These are phyloP conservation scores for Leptomonas seymouri DNA, from an alignment of 208 protist species.

Conservation along the genomic window DNA sequence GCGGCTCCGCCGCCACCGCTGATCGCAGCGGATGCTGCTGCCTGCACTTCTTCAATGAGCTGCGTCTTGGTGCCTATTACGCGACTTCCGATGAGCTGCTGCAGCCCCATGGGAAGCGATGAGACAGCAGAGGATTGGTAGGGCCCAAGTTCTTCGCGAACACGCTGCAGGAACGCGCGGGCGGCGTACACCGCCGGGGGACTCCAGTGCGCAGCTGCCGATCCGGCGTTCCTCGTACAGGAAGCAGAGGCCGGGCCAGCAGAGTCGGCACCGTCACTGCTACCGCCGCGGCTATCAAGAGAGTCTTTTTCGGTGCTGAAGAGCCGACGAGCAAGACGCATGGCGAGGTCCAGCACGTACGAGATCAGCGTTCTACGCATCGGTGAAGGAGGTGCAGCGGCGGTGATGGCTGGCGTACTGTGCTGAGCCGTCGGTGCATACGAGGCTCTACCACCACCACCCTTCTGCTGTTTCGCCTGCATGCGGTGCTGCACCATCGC, in stretches of 20 bases:
- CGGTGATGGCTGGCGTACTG: background rate
- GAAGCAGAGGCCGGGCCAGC: background rate
- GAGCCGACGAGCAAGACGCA: background rate
- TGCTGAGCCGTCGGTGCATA: too few species aligned
- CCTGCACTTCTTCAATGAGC: constrained; percentile 12
- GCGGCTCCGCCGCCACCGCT: too few species aligned
- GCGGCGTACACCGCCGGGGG: constrained; percentile 21
- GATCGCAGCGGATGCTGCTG: background rate
- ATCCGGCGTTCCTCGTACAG: background rate
- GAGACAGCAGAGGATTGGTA: constrained; percentile 26
- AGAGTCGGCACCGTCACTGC: background rate
- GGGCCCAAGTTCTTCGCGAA: constrained; percentile 43
- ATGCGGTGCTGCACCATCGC: constrained; percentile 7
- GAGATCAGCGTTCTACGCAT: background rate
- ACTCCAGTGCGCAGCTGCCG: background rate
- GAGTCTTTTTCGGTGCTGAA: background rate
- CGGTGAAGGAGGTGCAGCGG: background rate
- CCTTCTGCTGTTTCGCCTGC: background rate
- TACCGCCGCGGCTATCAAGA: background rate
- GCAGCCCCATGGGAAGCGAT: constrained; percentile 21
- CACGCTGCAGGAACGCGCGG: constrained; percentile 9
- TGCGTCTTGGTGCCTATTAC: constrained; percentile 12
- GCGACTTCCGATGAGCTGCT: constrained; percentile 35
- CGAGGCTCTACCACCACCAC: too few species aligned
- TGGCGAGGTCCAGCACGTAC: background rate